Base-by-base conservation (phyloP, 768 basidiomycete species). In the Cyclocybe aegerita region DNA sequence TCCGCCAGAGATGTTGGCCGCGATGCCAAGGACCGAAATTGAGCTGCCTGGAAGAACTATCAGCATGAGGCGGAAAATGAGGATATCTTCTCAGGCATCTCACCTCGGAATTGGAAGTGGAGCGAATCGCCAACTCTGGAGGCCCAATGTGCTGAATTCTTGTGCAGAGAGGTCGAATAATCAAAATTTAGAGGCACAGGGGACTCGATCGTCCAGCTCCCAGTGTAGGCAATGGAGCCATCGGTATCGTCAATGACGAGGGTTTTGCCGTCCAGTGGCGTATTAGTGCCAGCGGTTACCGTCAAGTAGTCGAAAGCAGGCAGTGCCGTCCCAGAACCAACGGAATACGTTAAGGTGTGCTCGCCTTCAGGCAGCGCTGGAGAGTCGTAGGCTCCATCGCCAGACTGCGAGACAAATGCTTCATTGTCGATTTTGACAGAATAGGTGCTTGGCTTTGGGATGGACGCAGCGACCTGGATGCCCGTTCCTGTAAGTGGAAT, bases 271-370 rank as follows among this genome's bases (percentile, higher is more conserved):
- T 62, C 56, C 16, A 77, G 53, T 16, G 62, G 59, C 14, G 72
- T 75, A 30, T 66, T 65, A 8, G 52, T 50, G 3, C 74, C 70
- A 36, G 73, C 67, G 17, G 64, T 67, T 31, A 75, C 61, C n/a
- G 70, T 65, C 16, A 74, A 47, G 50, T 72, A 77, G 52, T 77
- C 75, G 35, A 77, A 67, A 9, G 61, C 57, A 12, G 75, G 70
- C n/a, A 54, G 51, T 9, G 60, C 52, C 29, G 49, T 46, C 14
- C 50, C 39, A 34, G 54, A 56, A n/a, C 63, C 65, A 7, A 65
- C 56, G 11, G 67, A 64, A 55, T 73, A 73, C 0, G 61, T 63
- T 42, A 75, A 49, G 29, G 67, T 72, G 49, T 77, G 74, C 43
- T 57, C 57, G 12, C 69, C 69, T 48, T 76, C 74, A 7, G 56